Evolutionary conservation across 2,329 filamentous ascomycete species (phyloP).

Genomic region (Beauveria asiatica): DNA sequence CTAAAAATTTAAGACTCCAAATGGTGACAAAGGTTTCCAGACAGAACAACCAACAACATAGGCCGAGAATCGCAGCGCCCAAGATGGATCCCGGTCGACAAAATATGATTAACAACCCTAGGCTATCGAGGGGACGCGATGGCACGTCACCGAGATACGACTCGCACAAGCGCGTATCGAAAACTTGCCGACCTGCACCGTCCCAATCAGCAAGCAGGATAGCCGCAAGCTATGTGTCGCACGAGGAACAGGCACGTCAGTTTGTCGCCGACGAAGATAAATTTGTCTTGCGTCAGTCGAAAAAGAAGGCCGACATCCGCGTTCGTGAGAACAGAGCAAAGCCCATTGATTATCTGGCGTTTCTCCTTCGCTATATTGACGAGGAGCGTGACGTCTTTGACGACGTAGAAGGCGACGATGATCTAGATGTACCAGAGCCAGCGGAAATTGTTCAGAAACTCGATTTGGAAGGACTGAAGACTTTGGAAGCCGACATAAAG

Average conservation of each 20-base stretch:
- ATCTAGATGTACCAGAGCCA: conserved; percentile 70
- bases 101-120: conserved; percentile 40
- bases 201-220: conserved; percentile 20
- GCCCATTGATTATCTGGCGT: conserved; percentile 87
- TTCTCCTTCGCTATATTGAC: conserved; percentile 84
- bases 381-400: conserved; percentile 77
- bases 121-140: conserved; percentile 35
- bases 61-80: not conserved
- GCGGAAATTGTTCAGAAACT: conserved; percentile 72
- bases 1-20: not conserved
- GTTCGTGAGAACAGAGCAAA: conserved; percentile 86
- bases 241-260: conserved; percentile 68
- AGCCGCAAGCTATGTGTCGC: conserved; percentile 46
- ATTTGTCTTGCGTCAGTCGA: conserved; percentile 92
- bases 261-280: conserved; percentile 94
- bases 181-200: conserved; percentile 31
- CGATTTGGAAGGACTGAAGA: conserved; percentile 55
- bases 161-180: conserved; percentile 46
- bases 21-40: too few relatives aligned
- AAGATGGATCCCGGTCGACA: conserved; percentile 47
- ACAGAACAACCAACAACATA: not conserved
- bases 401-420: conserved; percentile 65
- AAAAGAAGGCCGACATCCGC: conserved; percentile 94
- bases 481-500: conserved; percentile 73
- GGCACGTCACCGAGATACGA: conserved; percentile 49